Evolutionary conservation across 2,329 filamentous ascomycete species (phyloP), one percentile per base, ranked within the genome.

Genomic region (Cadophora gregata): DNA sequence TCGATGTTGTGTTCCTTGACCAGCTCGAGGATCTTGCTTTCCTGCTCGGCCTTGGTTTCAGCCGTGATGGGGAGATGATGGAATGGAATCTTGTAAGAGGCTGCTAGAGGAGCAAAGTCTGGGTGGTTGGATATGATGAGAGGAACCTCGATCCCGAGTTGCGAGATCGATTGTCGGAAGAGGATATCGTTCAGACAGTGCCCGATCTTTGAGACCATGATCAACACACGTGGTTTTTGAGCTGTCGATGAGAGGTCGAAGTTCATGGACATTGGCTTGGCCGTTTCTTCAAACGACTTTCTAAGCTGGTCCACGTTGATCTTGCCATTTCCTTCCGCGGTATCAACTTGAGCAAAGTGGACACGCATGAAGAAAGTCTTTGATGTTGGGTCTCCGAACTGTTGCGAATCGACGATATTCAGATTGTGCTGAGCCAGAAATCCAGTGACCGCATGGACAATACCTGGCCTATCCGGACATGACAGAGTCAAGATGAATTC

Each of bases 181-280:
- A 96, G 85, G 59, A 96, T 82, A 79, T 95, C 91, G 79, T 94
- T 94, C 63, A 95, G 83, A 78, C 92, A 95, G 82, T 95, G 92
- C 9, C 92, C 92, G 74, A 93, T 94, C 82, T 94, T 94, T 75
- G 91, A 94, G 33, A 95, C 92, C 92, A 96, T 95, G 82, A 96
- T 93, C 74, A 96, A 83, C 59, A 94, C 89, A 71, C 88, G 86
- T 65, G 90, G 89, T 81, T 93, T 93, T 75, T 88, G 83, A 59
- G 87, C 81, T 14, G 88, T 85, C 3, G 90, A 86, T 16, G 88
- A 85, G 73, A 96, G 85, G 73, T 91, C 84, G 81, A 91, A 93
- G 73, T 88, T 83, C 88, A 93, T 91, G 66, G 83, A 76, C 80
- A 93, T 86, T 29, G 88, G 82, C 61, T 80, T 74, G 3, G 90